Base-by-base conservation (phyloP, 1,139 yeast genomes). In the Suzukiozyma palmioleophila region DNA sequence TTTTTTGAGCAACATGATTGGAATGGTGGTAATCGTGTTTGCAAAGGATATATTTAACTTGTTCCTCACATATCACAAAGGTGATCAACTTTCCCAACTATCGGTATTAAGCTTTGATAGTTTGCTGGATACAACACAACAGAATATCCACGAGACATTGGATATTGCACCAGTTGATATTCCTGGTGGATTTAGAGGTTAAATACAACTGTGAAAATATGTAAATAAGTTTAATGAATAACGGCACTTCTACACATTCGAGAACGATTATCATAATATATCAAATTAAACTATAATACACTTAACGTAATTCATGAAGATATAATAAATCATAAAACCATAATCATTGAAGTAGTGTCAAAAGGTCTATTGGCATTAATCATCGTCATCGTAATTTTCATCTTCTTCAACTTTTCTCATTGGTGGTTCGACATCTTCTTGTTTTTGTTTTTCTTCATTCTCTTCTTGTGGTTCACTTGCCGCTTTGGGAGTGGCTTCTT, bases 351-450 rank as follows among this genome's bases (percentile, higher is more conserved):
- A 28, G 10, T 12, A 12, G 3, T 8, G 31, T 26, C 29, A 26
- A 26, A 26, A 26, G n/a, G 29, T 28, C 31, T 28, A 28, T 28
- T 28, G 31, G 16, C 31, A 28, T 28, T 28, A 33, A 22, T 33
- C 36, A 33, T 77, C 88, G 43, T 84, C 94, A 56, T 86, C 95
- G 56, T 86, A 86, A 56, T 86, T 77, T 54, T 84, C 90, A 55
- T 86, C 95, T 53, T 85, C 95, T 39, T 83, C 90, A 21, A 86
- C 81, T 49, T 81, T 75, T 53, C 95, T 73, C 57, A 84, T 79
- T 16, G 86, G 88, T 25, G 84, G 81, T 49, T 83, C 92, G 11
- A 69, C 66, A 3, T 66, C 64, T 41, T 56, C 53, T 39, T 47
- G 45, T 39, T 56, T 42, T 42, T 50, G 44, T 36, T 49, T 51